Evolutionary conservation across 139 green algal species (phyloP), one percentile per base, ranked within the genome.

Genomic region (Chlamydomonas schloesseri): DNA sequence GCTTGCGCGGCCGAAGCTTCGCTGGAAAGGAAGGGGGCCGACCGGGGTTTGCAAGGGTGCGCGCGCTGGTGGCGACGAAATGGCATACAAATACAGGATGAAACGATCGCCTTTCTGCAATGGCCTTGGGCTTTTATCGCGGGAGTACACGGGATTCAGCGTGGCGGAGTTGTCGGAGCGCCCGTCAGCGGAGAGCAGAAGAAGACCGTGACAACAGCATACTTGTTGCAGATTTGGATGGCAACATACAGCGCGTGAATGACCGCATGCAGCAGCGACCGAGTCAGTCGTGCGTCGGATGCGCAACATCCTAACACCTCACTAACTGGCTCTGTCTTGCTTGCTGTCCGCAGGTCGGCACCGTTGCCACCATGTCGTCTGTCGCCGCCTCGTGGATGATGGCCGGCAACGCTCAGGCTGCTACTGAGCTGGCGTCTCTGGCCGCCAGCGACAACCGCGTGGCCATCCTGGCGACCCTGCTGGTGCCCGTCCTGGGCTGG

Each of bases 341-440:
- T 67, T 73, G 0, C 1, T 21, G 15, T 26, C 29, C 29, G 50
- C 82, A 91, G 88, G 60, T 84, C 26, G 88, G 82, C 70, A 89
- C 84, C 69, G 36, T 87, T 1, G 64, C 77, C 28, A 64, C 88
- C 15, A 60, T 91, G 71, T 84, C 82, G 46, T 78, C 88, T 14
- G 88, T 89, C 14, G 88, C 88, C 2, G 81, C 82, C 13, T 79
- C 65, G 36, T 91, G 82, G 82, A 89, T 91, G 88, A 60, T 89
- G 79, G 79, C 79, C 3, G 79, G 79, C 67, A 80, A 91, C 69
- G 93, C 94, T 17, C 78, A 95, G 36, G 95, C 95, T n/a, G 93
- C 94, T 4, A 91, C 89, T 60, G 94, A 99, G 90, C 64, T 98
- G 24, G 88, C 90, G 5, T 82, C 94, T 60, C 71, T 98, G 31